These are phyloP conservation scores for Microdochium bolleyi DNA, from an alignment of 2,329 filamentous ascomycete genomes.

Conservation along the genomic window DNA sequence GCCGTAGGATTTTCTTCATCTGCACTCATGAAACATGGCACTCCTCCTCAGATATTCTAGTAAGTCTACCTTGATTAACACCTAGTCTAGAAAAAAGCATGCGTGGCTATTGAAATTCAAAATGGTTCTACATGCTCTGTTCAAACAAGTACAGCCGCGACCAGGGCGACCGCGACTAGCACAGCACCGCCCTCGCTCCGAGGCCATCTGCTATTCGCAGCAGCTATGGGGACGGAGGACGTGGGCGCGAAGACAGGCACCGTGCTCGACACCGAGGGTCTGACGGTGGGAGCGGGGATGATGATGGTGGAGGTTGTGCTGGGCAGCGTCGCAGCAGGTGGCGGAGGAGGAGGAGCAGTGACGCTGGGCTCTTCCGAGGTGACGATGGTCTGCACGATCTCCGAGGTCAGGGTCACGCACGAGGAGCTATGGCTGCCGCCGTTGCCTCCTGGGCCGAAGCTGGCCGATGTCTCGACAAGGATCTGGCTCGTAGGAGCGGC, in stretches of 20 bases:
- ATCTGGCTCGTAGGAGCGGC: constrained; percentile 5
- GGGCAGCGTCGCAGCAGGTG: constrained; percentile 1
- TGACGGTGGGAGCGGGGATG: constrained; percentile 1
- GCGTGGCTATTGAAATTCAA: no score
- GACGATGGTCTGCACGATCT: constrained; percentile 1
- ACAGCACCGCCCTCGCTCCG: neutral
- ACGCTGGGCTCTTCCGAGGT: constrained; percentile 4
- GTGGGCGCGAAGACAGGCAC: neutral
- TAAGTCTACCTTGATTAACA: no score
- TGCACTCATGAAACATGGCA: no score
- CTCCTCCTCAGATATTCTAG: no score
- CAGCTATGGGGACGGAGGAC: neutral
- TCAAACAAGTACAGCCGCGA: no score
- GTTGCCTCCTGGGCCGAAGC: neutral
- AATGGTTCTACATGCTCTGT: no score
- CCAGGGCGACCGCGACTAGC: constrained; percentile 6
- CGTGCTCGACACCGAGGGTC: neutral
- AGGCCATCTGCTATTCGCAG: neutral
- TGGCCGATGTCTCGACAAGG: constrained; percentile 2
- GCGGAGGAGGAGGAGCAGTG: constrained; percentile 1
- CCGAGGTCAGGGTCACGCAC: constrained; percentile 5
- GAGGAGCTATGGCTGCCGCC: neutral
- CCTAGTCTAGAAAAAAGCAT: no score
- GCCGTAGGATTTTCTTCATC: no score
- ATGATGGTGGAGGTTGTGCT: constrained; percentile 1